phyloP scores from a whole-genome alignment of 2,329 filamentous ascomycete genomes.

The Gaeumannomyces tritici region DNA sequence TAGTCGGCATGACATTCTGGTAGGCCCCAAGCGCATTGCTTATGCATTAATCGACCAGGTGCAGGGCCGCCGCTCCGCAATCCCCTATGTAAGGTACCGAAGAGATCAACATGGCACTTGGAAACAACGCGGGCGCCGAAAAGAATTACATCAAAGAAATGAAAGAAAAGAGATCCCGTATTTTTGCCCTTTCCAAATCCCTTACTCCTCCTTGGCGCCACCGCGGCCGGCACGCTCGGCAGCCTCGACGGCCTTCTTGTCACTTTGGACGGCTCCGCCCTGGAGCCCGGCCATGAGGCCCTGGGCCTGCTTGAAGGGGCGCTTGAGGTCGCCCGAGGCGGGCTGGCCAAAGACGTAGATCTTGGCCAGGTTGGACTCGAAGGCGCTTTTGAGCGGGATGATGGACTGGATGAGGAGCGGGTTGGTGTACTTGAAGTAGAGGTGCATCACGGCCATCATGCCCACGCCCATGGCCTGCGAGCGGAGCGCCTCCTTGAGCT shows the following conservation, averaged over 20 bases:
- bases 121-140: not conserved
- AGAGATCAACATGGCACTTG: not conserved
- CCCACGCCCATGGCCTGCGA: conserved; percentile 88
- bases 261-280: conserved; percentile 70
- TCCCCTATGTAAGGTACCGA: too few relatives aligned
- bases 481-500: conserved; percentile 79
- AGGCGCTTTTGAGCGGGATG: conserved; percentile 89
- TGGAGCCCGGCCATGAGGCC: conserved; percentile 77
- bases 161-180: not conserved
- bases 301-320: conserved; percentile 81
- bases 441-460: conserved; percentile 98
- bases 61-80: too few relatives aligned
- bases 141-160: not conserved
- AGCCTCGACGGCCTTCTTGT: conserved; percentile 79
- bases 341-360: conserved; percentile 85
- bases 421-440: conserved; percentile 99
- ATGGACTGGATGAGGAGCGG: conserved; percentile 97
- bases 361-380: conserved; percentile 95
- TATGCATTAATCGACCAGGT: not conserved
- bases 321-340: conserved; percentile 82
- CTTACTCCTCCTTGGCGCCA: conserved; percentile 63
- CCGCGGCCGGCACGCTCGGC: conserved; percentile 67
- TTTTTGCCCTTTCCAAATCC: not conserved
- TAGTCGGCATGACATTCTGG: not conserved
- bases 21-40: not conserved